Conservation (phyloP, 176 grass and related monocot species). For the Rhynchospora tenuis region DNA sequence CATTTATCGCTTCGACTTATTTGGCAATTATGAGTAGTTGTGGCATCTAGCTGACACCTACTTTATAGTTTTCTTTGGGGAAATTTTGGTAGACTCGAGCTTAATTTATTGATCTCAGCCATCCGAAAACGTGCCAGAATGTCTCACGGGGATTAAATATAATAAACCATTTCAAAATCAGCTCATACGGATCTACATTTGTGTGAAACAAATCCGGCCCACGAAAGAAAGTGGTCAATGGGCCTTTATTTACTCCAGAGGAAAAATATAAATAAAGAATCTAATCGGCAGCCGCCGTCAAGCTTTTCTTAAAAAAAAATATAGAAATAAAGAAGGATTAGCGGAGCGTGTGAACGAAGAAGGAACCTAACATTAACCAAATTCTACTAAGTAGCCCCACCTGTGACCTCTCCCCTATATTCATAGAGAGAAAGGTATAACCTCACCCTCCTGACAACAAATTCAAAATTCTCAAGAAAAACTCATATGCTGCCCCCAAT, state of each 20-base stretch:
- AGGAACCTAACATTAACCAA: neutral
- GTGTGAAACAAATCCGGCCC: neutral
- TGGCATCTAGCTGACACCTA: neutral
- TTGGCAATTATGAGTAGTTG: neutral
- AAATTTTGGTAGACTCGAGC: neutral
- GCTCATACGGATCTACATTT: neutral
- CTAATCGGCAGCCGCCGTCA: no score
- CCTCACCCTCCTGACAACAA: slow-evolving; percentile 17
- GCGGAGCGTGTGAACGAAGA: neutral
- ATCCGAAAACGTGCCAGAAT: neutral
- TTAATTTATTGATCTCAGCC: neutral
- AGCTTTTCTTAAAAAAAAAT: no score
- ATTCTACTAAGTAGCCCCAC: neutral
- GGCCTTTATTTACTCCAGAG: neutral
- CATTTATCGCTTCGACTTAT: neutral
- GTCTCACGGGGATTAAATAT: neutral
- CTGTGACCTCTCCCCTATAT: neutral
- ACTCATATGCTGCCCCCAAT: neutral
- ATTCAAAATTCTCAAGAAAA: slow-evolving; percentile 2
- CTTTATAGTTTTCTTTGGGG: neutral
- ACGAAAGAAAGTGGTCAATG: neutral
- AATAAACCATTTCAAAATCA: neutral
- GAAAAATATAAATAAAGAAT: neutral
- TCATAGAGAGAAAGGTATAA: slow-evolving; percentile 17
- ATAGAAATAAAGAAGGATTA: neutral